These are phyloP conservation scores for Diplocarpon rosae DNA, from an alignment of 2,329 filamentous ascomycete genomes.

Conservation along the genomic window DNA sequence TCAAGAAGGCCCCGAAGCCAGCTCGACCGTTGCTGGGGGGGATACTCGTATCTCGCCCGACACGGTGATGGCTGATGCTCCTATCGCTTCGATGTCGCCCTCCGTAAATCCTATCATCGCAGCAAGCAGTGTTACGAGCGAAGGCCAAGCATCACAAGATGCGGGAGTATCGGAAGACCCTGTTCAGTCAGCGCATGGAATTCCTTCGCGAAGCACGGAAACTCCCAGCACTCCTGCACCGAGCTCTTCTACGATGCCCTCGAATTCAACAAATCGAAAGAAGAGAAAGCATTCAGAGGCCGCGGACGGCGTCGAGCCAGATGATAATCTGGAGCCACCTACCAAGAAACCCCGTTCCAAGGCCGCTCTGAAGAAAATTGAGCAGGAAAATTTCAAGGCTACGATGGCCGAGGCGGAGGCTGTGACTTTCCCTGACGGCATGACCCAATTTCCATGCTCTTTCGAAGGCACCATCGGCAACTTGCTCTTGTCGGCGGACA, in stretches of 20 bases:
- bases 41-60: too few species aligned
- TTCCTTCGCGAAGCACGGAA: too few species aligned
- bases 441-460: conserved; percentile 15
- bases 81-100: too few species aligned
- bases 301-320: background rate
- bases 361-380: background rate
- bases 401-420: conserved; percentile 5
- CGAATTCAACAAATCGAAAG: background rate
- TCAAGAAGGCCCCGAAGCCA: too few species aligned
- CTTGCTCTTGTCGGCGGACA: conserved; percentile 21
- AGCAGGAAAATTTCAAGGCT: background rate
- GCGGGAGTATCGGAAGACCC: too few species aligned
- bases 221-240: too few species aligned
- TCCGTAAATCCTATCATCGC: too few species aligned
- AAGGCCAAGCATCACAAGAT: too few species aligned
- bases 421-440: conserved; percentile 10
- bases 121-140: too few species aligned
- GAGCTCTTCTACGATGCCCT: too few species aligned
- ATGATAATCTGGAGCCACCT: background rate
- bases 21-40: background rate
- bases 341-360: background rate
- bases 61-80: too few species aligned
- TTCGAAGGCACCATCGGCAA: conserved; percentile 20
- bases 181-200: too few species aligned
- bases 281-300: background rate